Evolutionary conservation across 1,139 yeast species (phyloP), one percentile per base, ranked within the genome.

Genomic region (Yamadazyma friedrichii): DNA sequence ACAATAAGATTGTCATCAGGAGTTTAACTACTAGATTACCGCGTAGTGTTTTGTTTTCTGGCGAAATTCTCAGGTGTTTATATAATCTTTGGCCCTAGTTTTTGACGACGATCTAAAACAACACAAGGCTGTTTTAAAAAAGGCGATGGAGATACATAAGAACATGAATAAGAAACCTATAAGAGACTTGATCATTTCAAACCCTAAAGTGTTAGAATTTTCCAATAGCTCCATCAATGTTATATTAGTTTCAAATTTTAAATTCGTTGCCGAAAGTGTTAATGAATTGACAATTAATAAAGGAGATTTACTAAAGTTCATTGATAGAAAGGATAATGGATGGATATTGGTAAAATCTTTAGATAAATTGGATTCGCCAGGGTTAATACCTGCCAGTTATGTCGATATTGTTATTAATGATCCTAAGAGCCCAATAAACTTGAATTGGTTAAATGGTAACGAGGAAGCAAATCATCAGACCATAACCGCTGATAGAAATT

Each of bases 331-430:
- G 6, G 66, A 67, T 3, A 62, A 66, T 44, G 77, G 76, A 2
- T 71, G 77, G 77, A 47, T 71, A 4, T 52, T 69, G 43, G 76
- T 70, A 33, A 70, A 71, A 46, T 68, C 60, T 39, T 62, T 71
- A 42, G 76, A 71, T 45, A 62, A 62, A 42, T 47, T 71, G 29
- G 47, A 50, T 9, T 47, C 50, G 5, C 70, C 72, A 2, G 77
- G 76, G 0, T 49, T 71, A 30, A 64, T 71, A 4, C 77, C 76
- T 4, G 72, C 75, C 2, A 54, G 59, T 26, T 70, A 70, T 46
- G 72, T 68, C n/a, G 75, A 69, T 43, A 70, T 71, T 35, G 75
- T 72, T n/a, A 60, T 69, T 20, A 70, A 70, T 46, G 76, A 70
- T 50, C 48, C 59, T 9, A 48, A 53, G 10, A 60, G 66, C 41